A percentile compares a stretch with the other conserved stretches of the same genome.
Evolutionary conservation across 2,329 filamentous ascomycete species (phyloP).

Genomic region (Fusarium duplospermum): DNA sequence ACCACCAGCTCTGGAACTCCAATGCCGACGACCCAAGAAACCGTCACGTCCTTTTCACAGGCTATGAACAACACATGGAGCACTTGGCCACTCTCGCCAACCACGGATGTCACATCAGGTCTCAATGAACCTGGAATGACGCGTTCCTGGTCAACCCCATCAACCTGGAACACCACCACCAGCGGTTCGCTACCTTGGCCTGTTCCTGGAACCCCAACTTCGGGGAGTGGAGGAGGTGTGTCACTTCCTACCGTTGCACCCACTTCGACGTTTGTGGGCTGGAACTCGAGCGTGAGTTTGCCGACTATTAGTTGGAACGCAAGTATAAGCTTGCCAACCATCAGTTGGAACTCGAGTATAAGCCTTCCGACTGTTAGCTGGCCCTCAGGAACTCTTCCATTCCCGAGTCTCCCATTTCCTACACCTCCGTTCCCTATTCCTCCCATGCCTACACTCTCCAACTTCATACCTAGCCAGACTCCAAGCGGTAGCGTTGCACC

Average conservation of each 20-base stretch:
- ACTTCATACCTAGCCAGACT: neutral
- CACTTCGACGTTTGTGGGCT: conserved; percentile 4
- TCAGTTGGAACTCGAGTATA: neutral
- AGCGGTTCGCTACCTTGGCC: conserved; percentile 20
- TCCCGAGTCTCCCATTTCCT: neutral
- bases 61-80: neutral
- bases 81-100: neutral
- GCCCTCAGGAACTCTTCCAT: neutral
- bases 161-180: neutral
- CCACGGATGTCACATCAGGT: conserved; percentile 1
- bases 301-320: conserved; percentile 23
- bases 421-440: neutral
- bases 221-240: conserved; percentile 4
- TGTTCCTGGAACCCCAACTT: conserved; percentile 23
- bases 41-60: neutral
- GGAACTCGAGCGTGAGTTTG: conserved; percentile 28
- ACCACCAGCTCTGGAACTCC: neutral
- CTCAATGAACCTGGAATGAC: conserved; percentile 14
- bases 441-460: conserved; percentile 3
- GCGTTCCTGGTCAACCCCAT: neutral
- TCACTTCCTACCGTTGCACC: conserved; percentile 14
- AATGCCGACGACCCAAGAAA: neutral
- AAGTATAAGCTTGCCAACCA: conserved; percentile 3
- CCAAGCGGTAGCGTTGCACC: neutral
- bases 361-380: neutral